Percentiles rank a stretch among this genome's conserved stretches.
These are phyloP conservation scores for Aspergillus persii DNA, from an alignment of 2,329 filamentous ascomycete species.

Conservation along the genomic window DNA sequence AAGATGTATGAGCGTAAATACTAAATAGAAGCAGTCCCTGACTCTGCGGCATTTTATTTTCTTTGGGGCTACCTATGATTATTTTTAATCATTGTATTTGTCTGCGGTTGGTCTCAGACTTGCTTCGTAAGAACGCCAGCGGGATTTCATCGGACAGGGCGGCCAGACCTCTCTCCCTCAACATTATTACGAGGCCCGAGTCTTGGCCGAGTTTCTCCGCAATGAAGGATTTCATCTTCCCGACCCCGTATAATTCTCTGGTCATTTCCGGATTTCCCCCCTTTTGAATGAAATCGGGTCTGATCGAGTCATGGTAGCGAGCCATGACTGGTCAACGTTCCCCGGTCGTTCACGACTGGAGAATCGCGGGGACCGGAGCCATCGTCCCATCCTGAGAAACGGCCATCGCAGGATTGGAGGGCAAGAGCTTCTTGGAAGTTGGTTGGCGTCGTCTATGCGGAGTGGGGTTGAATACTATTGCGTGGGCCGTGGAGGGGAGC, in stretches of 20 bases:
- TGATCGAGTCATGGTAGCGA: neutral
- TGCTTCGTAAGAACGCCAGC: neutral
- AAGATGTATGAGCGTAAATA: neutral
- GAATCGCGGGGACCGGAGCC: slow-evolving; percentile 6
- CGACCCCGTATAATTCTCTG: neutral
- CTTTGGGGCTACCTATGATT: neutral
- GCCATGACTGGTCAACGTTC: neutral
- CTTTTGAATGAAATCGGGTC: neutral
- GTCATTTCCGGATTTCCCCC: neutral
- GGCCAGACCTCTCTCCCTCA: neutral
- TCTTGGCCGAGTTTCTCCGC: neutral
- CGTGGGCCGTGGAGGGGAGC: neutral
- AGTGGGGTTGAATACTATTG: neutral
- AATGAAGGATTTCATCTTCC: neutral
- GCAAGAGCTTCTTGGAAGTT: neutral
- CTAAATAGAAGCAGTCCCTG: neutral
- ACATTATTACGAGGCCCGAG: neutral
- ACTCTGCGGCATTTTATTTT: neutral
- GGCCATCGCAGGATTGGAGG: neutral
- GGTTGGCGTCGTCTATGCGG: neutral
- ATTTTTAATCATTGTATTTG: neutral
- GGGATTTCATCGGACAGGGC: neutral
- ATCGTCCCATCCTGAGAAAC: neutral
- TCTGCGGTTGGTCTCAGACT: neutral
- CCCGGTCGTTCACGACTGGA: slow-evolving; percentile 9